Evolutionary conservation across 345 rosid species (phyloP), one percentile per base, ranked within the genome.

Genomic region (Laguncularia racemosa): DNA sequence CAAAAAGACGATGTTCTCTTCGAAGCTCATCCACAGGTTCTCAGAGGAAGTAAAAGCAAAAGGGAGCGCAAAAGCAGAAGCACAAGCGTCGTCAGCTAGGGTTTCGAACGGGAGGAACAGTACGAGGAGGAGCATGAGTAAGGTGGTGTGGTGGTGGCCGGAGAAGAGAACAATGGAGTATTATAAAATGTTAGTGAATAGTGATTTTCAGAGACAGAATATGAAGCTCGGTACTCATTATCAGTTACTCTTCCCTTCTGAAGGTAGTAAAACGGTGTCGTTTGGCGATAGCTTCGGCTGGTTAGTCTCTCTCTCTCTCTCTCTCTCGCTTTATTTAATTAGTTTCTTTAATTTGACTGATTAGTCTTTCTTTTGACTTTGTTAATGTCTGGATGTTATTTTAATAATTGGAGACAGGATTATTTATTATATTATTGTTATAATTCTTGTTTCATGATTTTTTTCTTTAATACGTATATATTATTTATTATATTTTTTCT

Each of bases 281-380:
- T 44, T 78, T 13, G 97, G 97, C 15, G 67, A 91, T 59, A 80
- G 85, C 50, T 83, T 84, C 55, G 91, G 84, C 71, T 91, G 96
- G 97, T 91, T 71, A 1, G 33, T 1, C 58, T 21, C 16, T 43
- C 44, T 3, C 16, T 47, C 17, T 16, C 20, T 50, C 23, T 19
- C 15, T 65, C 44, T 19, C 33, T 13, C 17, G 46, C 44, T 33
- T n/a, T 6, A 40, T 38, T 55, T 16, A 23, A 14, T 21, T 19
- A 16, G 17, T 49, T n/a, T 20, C 45, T 49, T 54, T 53, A 21
- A 47, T 48, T 16, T 26, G 20, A 8, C 16, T 9, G 46, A 48
- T 19, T 20, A 46, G 6, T 13, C 18, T 49, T 49, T 4, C 11
- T 49, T 13, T 23, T 23, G 28, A 23, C 28, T 23, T 23, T 23